A percentile compares a stretch with the other conserved stretches of the same genome.
These are phyloP conservation scores for Boletellus emodensis DNA, from an alignment of 768 basidiomycete species.

Conservation along the genomic window DNA sequence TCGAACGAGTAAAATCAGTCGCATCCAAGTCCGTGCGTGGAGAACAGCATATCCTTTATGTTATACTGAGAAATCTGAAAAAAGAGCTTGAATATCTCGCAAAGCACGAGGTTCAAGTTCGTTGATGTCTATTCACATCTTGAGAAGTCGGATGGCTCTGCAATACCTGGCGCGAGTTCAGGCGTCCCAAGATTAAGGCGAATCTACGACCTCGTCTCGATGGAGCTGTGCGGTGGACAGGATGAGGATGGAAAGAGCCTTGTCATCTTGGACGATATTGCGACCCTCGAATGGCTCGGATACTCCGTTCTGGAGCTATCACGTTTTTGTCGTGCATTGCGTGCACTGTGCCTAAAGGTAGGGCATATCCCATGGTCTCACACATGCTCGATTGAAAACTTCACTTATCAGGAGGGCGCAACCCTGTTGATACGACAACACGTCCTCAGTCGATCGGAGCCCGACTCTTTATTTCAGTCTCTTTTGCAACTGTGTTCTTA, in stretches of 20 bases:
- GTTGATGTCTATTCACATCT: constrained; percentile 48
- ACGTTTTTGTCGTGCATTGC: constrained; percentile 58
- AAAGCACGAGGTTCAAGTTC: constrained; percentile 44
- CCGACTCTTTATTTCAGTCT: constrained; percentile 56
- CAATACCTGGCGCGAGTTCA: constrained; percentile 2
- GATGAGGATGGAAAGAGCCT: constrained; percentile 28
- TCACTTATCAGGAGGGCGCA: constrained; percentile 40
- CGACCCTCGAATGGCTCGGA: constrained; percentile 71
- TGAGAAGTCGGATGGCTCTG: constrained; percentile 15
- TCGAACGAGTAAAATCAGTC: constrained; percentile 60
- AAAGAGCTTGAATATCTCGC: constrained; percentile 34
- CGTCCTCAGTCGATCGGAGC: constrained; percentile 46
- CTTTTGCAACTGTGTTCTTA: constrained; percentile 62
- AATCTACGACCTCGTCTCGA: constrained; percentile 36
- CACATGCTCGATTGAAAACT: background rate
- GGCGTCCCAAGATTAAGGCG: constrained; percentile 24
- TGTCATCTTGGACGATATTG: constrained; percentile 68
- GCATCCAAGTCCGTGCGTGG: constrained; percentile 57
- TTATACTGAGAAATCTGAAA: constrained; percentile 2
- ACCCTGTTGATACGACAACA: constrained; percentile 67
- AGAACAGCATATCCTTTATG: background rate
- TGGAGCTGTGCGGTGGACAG: constrained; percentile 16
- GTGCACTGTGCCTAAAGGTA: constrained; percentile 54
- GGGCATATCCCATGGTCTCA: background rate
- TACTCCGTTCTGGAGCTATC: constrained; percentile 46